Percentiles rank a stretch among this genome's conserved stretches.
phyloP scores from a whole-genome alignment of 2,329 filamentous ascomycete genomes.

The Zymoseptoria brevis region DNA sequence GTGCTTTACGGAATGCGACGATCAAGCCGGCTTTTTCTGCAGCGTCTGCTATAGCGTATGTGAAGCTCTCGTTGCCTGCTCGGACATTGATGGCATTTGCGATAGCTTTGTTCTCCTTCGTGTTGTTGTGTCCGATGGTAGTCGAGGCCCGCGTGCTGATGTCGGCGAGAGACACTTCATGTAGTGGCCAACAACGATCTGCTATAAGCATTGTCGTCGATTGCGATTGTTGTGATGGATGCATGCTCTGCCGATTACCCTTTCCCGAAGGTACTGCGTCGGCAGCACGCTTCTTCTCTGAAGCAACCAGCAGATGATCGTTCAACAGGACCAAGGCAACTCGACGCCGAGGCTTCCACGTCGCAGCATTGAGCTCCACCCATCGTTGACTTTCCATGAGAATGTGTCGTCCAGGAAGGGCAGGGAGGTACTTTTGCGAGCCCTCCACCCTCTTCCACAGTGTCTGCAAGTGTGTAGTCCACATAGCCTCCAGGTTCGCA shows the following conservation, averaged over 20 bases:
- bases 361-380: slow-evolving; percentile 95
- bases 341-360: slow-evolving; percentile 83
- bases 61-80: slow-evolving; percentile 83
- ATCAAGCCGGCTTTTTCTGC: slow-evolving; percentile 73
- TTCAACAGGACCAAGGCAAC: slow-evolving; percentile 91
- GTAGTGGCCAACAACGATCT: slow-evolving; percentile 85
- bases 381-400: slow-evolving; percentile 86
- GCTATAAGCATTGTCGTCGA: slow-evolving; percentile 65
- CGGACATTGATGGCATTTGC: slow-evolving; percentile 82
- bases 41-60: slow-evolving; percentile 70
- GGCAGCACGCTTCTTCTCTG: slow-evolving; percentile 72
- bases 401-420: slow-evolving; percentile 83
- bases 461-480: slow-evolving; percentile 62
- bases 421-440: slow-evolving; percentile 92
- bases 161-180: slow-evolving; percentile 89
- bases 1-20: slow-evolving; percentile 82
- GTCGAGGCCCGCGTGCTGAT: slow-evolving; percentile 48
- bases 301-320: slow-evolving; percentile 85
- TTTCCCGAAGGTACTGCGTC: slow-evolving; percentile 16
- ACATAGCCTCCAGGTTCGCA: slow-evolving; percentile 61
- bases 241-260: slow-evolving; percentile 25
- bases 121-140: slow-evolving; percentile 26
- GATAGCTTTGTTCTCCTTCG: slow-evolving; percentile 48
- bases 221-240: slow-evolving; percentile 38
- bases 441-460: slow-evolving; percentile 97